These are phyloP conservation scores for Aspergillus tanneri DNA, from an alignment of 2,329 filamentous ascomycete species.

Conservation along the genomic window DNA sequence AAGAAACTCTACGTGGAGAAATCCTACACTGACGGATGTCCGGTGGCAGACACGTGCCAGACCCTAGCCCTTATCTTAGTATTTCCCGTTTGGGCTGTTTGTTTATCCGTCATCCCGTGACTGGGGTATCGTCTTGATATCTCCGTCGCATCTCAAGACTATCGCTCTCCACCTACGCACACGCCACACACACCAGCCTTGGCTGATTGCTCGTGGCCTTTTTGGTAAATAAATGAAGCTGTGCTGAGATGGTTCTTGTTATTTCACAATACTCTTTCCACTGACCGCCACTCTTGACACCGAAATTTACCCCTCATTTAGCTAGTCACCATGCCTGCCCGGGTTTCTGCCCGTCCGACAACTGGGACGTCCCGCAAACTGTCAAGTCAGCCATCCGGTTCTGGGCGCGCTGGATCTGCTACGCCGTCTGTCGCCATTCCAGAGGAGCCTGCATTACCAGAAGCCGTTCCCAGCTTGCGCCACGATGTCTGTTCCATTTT, in stretches of 20 bases:
- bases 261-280: slow-evolving; percentile 3
- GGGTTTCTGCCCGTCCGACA: slow-evolving; percentile 40
- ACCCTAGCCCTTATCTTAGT: slow-evolving; percentile 34
- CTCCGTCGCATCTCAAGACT: background rate
- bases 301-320: slow-evolving; percentile 16
- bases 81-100: slow-evolving; percentile 41
- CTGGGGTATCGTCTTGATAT: slow-evolving; percentile 12
- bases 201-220: background rate
- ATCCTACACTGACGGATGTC: slow-evolving; percentile 2
- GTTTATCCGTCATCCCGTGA: slow-evolving; percentile 35
- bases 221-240: background rate
- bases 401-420: slow-evolving; percentile 70
- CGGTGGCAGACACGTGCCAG: slow-evolving; percentile 22
- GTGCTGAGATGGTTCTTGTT: slow-evolving; percentile 16
- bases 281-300: slow-evolving; percentile 7
- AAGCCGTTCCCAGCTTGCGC: slow-evolving; percentile 59
- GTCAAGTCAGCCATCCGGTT: slow-evolving; percentile 69
- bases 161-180: background rate
- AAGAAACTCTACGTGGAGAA: too few species aligned
- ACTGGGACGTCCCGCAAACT: slow-evolving; percentile 39
- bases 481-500: slow-evolving; percentile 71
- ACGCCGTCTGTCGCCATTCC: slow-evolving; percentile 53
- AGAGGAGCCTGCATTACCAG: slow-evolving; percentile 56
- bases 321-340: slow-evolving; percentile 41
- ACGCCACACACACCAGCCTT: background rate